phyloP scores from a whole-genome alignment of 345 rosid species.

The Murraya koenigii region DNA sequence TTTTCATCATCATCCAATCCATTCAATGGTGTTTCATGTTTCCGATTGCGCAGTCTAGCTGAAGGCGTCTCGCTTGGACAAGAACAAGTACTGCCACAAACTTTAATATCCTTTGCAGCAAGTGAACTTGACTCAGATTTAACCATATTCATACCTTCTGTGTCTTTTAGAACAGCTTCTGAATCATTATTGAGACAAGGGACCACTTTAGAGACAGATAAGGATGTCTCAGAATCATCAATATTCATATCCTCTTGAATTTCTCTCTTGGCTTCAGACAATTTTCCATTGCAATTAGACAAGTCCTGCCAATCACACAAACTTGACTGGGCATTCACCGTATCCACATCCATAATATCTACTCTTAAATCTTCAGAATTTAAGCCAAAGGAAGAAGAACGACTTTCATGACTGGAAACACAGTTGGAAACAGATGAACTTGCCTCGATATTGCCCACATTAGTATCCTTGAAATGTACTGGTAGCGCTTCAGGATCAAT shows the following conservation, averaged over 20 bases:
- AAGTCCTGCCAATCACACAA: constrained; percentile 8
- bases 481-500: constrained; percentile 12
- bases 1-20: constrained; percentile 17
- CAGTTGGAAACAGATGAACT: constrained; percentile 18
- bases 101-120: constrained; percentile 14
- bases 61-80: constrained; percentile 12
- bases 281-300: constrained; percentile 4
- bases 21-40: constrained; percentile 13
- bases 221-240: constrained; percentile 12
- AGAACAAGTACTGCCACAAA: constrained; percentile 4
- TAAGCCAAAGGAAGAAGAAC: not conserved
- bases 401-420: not conserved
- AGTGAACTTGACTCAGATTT: constrained; percentile 8
- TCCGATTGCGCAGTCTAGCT: constrained; percentile 10
- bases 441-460: constrained; percentile 20
- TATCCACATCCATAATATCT: constrained; percentile 15
- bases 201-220: constrained; percentile 7
- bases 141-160: not conserved
- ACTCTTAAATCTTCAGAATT: constrained; percentile 13
- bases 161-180: constrained; percentile 12
- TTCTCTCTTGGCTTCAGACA: constrained; percentile 3
- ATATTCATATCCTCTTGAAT: constrained; percentile 1
- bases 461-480: constrained; percentile 11
- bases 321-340: not conserved
- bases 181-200: constrained; percentile 10